Evolutionary conservation across 345 rosid genomes (phyloP).

Genomic region (Kernera saxatilis): DNA sequence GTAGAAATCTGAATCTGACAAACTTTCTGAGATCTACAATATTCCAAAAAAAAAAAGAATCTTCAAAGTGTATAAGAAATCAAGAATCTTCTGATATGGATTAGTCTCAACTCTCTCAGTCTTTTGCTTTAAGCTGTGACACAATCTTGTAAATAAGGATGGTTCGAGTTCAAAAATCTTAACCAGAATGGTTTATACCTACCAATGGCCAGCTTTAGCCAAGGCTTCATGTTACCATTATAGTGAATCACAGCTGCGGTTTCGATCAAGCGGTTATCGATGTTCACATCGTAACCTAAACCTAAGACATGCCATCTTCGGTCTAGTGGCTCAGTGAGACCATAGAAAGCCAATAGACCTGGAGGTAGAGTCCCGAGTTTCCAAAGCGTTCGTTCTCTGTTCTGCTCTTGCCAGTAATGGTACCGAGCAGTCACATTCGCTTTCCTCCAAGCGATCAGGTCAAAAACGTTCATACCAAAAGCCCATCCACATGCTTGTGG

Average conservation of each 20-base stretch:
- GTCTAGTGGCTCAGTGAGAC: conserved; percentile 95
- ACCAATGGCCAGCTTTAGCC: conserved; percentile 77
- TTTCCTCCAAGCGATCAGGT: conserved; percentile 86
- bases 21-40: conserved; percentile 26
- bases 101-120: conserved; percentile 18
- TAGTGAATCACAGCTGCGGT: conserved; percentile 95
- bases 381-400: conserved; percentile 68
- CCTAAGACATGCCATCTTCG: conserved; percentile 98
- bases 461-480: conserved; percentile 91
- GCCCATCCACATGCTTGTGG: conserved; percentile 99
- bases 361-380: conserved; percentile 94
- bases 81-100: conserved; percentile 24
- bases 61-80: conserved; percentile 16
- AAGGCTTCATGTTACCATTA: conserved; percentile 95
- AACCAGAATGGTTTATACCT: conserved; percentile 93
- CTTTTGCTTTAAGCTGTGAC: conserved; percentile 44
- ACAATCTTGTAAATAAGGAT: conserved; percentile 70
- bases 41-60: conserved; percentile 20
- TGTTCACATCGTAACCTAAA: conserved; percentile 78
- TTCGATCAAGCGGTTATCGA: conserved; percentile 83
- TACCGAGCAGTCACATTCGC: conserved; percentile 82
- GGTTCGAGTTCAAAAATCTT: conserved; percentile 71
- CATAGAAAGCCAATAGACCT: conserved; percentile 86
- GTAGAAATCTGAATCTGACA: conserved; percentile 3
- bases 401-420: conserved; percentile 87